These are phyloP conservation scores for Clitoria ternatea DNA, from an alignment of 306 rosid genomes.

Conservation along the genomic window DNA sequence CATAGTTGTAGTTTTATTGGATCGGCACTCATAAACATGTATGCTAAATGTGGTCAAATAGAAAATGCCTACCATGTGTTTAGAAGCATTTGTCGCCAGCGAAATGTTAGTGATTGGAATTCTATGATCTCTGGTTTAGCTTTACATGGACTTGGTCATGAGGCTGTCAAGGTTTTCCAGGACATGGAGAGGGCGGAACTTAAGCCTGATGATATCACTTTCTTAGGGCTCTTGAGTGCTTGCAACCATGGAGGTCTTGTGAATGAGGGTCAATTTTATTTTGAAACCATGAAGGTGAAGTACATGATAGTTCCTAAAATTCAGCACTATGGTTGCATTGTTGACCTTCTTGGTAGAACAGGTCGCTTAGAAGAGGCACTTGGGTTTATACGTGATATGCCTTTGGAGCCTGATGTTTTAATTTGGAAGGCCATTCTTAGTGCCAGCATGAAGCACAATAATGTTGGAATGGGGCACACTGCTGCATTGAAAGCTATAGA, in stretches of 20 bases:
- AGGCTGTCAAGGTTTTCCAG: slow-evolving; percentile 37
- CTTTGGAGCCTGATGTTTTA: slow-evolving; percentile 43
- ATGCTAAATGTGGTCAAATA: slow-evolving; percentile 56
- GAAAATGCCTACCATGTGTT: slow-evolving; percentile 45
- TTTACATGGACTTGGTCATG: slow-evolving; percentile 46
- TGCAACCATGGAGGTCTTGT: slow-evolving; percentile 57
- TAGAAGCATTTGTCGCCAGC: slow-evolving; percentile 25
- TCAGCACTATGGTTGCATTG: slow-evolving; percentile 49
- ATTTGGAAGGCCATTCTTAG: slow-evolving; percentile 53
- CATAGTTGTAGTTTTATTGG: slow-evolving; percentile 31
- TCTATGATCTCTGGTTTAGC: slow-evolving; percentile 48
- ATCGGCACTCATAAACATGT: slow-evolving; percentile 54
- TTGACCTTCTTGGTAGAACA: slow-evolving; percentile 45
- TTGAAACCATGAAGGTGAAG: slow-evolving; percentile 50
- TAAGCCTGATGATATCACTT: slow-evolving; percentile 46
- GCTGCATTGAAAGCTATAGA: slow-evolving; percentile 43
- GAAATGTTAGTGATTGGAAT: slow-evolving; percentile 49
- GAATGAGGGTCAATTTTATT: slow-evolving; percentile 41
- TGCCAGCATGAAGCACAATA: slow-evolving; percentile 42
- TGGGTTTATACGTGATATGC: slow-evolving; percentile 34
- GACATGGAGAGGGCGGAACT: slow-evolving; percentile 39
- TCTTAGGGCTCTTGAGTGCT: slow-evolving; percentile 47
- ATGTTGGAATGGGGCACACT: slow-evolving; percentile 22
- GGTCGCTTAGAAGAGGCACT: slow-evolving; percentile 45
- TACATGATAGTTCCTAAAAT: slow-evolving; percentile 42